Base-by-base conservation (phyloP, 2,329 filamentous ascomycete genomes). In the Claviceps humidiphila region DNA sequence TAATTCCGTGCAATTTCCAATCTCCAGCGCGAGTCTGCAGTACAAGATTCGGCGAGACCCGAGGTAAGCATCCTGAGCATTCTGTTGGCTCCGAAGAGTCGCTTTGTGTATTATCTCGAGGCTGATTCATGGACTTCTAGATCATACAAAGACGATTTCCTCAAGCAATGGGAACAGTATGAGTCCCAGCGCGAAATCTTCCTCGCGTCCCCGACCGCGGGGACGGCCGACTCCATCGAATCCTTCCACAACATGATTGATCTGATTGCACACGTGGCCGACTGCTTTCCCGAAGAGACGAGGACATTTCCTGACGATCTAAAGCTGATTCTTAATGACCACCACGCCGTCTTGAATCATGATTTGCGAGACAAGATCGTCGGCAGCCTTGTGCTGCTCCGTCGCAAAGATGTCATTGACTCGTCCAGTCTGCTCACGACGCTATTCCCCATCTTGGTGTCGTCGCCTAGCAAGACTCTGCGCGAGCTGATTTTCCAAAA, bases 291-390 rank as follows among this genome's bases (percentile, higher is more conserved):
- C 49, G 80, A 85, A 54, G 78, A 91, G 56, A 90, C 89, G 1
- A 75, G 75, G 50, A 74, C 77, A 9, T 97, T 96, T 59, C 81
- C 89, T 22, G 76, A 83, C 43, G 87, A 95, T 57, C 74, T 98
- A 48, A 89, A 89, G 63, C 76, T 82, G 37, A 85, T 98, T 54
- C 71, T 98, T 47, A 81, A 81, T 47, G 75, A 84, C 59, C 89
- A 97, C 64, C 91, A 97, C 74, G 80, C 84, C 46, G 77, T 84
- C 3, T 75, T 98, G 37, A 86, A 95, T 61, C 76, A 82, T 4
- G 90, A 97, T 57, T 69, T 98, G 60, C 79, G 93, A 40, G 93
- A 97, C 68, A 97, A 97, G 77, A 81, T 97, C 53, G 91, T 97
- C 1, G 87, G 88, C 48, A 94, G 88, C 65, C 72, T 98, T 60